A percentile compares a stretch with the other conserved stretches of the same genome.
phyloP scores from a whole-genome alignment of 225 moss, liverwort and hornwort genomes.

The Ulota crispa region DNA sequence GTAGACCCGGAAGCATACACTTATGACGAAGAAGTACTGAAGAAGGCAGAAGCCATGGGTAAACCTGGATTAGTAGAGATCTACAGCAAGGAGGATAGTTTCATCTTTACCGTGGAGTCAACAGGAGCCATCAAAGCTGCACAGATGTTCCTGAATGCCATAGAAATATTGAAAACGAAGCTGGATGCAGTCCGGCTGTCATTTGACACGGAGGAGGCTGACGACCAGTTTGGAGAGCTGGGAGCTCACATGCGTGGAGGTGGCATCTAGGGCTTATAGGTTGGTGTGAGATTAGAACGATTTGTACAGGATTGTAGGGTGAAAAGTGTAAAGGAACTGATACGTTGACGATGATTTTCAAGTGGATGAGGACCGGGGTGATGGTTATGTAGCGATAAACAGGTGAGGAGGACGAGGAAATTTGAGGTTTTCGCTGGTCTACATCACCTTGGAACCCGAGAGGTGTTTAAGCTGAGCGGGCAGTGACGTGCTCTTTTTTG shows the following conservation, averaged over 20 bases:
- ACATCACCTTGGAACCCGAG: background rate
- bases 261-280: constrained; percentile 43
- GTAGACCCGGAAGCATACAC: constrained; percentile 93
- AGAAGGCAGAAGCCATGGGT: constrained; percentile 99
- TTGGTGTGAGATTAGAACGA: background rate
- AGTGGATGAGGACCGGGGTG: background rate
- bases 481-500: background rate
- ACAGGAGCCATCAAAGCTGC: constrained; percentile 89
- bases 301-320: constrained; percentile 12
- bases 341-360: background rate
- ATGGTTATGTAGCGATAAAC: background rate
- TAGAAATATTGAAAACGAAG: constrained; percentile 85
- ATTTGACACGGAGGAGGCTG: constrained; percentile 96
- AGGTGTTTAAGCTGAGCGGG: background rate
- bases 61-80: constrained; percentile 95
- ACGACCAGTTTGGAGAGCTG: constrained; percentile 72
- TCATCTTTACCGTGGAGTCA: constrained; percentile 97
- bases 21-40: constrained; percentile 92
- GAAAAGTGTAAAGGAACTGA: constrained; percentile 7
- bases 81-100: constrained; percentile 87
- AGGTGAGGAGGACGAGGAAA: background rate
- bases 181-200: constrained; percentile 93
- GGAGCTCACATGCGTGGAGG: constrained; percentile 77
- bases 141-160: constrained; percentile 94
- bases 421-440: background rate